These are phyloP conservation scores for apple (Malus domestica) DNA, from an alignment of 306 rosid genomes.

Conservation along the genomic window ASM211411v1 NC_041789.1:24562001-24562500, in stretches of 20 bases:
- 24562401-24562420: neutral
- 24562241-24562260: neutral
- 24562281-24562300: slow-evolving; percentile 87
- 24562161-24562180: neutral
- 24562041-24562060: neutral
- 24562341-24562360: slow-evolving; percentile 89
- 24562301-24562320: slow-evolving; percentile 98
- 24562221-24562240: neutral
- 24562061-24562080: neutral
- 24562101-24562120: slow-evolving; percentile 91
- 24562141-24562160: slow-evolving; percentile 74
- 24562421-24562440: neutral
- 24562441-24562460: slow-evolving; percentile 58
- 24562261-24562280: slow-evolving; percentile 12
- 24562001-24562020: neutral
- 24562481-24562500: slow-evolving; percentile 90
- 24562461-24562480: slow-evolving; percentile 84
- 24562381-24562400: slow-evolving; percentile 36
- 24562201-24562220: neutral
- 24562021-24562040: neutral
- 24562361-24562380: slow-evolving; percentile 97
- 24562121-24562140: slow-evolving; percentile 96
- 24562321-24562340: slow-evolving; percentile 98
- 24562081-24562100: slow-evolving; percentile 89
- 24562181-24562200: neutral